phyloP scores from a whole-genome alignment of 768 basidiomycete species.

The Tylopilus plumbeoviolaceoides region DNA sequence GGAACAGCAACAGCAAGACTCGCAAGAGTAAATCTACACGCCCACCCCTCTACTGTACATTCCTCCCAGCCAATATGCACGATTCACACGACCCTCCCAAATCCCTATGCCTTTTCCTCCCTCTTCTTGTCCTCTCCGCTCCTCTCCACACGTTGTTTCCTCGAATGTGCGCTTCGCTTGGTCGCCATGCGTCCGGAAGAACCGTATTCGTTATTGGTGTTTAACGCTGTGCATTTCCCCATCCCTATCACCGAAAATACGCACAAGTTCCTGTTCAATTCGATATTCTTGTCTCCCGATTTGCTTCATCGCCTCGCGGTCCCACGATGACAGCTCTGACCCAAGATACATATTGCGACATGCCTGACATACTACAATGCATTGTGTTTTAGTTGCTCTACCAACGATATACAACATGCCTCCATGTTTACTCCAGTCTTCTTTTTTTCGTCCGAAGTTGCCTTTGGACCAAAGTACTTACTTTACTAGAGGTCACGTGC shows the following conservation, averaged over 20 bases:
- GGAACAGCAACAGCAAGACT: constrained; percentile 77
- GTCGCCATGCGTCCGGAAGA: constrained; percentile 12
- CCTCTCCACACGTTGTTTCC: constrained; percentile 11
- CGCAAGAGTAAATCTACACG: constrained; percentile 38
- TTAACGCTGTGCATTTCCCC: constrained; percentile 22
- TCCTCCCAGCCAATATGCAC: constrained; percentile 6
- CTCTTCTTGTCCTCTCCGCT: constrained; percentile 26
- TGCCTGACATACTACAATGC: constrained; percentile 33
- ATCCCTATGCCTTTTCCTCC: constrained; percentile 25
- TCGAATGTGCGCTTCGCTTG: constrained; percentile 8
- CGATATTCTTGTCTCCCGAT: constrained; percentile 29
- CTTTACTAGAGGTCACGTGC: constrained; percentile 19
- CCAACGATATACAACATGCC: constrained; percentile 25
- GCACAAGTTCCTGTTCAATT: constrained; percentile 18
- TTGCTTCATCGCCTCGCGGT: constrained; percentile 15
- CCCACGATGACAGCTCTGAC: constrained; percentile 21
- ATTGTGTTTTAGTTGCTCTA: constrained; percentile 27
- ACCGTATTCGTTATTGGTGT: constrained; percentile 23
- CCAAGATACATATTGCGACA: constrained; percentile 23
- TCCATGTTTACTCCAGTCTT: constrained; percentile 11
- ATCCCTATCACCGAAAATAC: constrained; percentile 20
- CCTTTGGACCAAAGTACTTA: background rate
- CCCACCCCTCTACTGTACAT: background rate
- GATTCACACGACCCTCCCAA: constrained; percentile 15
- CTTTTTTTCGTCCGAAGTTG: constrained; percentile 2